Base-by-base conservation (phyloP, 2,329 filamentous ascomycete genomes). In the Aspergillus sp. region DNA sequence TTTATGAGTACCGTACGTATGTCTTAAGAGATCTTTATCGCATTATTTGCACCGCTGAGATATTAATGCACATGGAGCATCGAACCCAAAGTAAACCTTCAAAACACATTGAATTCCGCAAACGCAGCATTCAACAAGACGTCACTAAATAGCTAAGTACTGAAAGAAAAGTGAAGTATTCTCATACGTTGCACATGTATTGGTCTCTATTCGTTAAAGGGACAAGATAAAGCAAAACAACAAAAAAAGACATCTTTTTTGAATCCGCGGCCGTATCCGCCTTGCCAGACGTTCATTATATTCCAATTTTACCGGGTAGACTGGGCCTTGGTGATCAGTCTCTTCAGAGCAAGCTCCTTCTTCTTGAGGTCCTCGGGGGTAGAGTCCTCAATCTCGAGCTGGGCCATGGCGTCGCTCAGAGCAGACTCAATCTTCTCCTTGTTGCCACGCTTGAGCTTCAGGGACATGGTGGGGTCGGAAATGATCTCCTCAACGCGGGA, bases 351-450 rank as follows among this genome's bases (percentile, higher is more conserved):
- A 64, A 99, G 83, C 84, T 99, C 94, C 88, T 97, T 96, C 91
- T 97, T 97, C 90, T 96, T 97, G 67, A 99, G 83, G 74, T 99
- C 94, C 67, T 99, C 95, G 57, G 91, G 89, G 58, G 81, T 79
- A 53, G 90, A 89, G 66, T 99, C 95, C 78, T 93, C 89, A 71
- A 99, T 81, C 86, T 99, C 94, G 61, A 99, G 89, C 79, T 95
- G 88, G 61, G 86, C 89, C 94, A 99, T 97, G 67, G 94, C 94
- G 69, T 99, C 94, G 77, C 88, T 93, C 67, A 99, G 89, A 65
- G 91, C 89, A 72, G 88, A 87, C 86, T 99, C 94, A 64, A 99
- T 97, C 88, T 96, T 97, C 80, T 97, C 92, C 88, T 96, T 96
- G 84, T 96, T 92, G 76, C 91, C 91, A 70, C 93, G 91, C 90